phyloP scores from a whole-genome alignment of 1,139 yeast genomes.

The Kluyveromyces sp. region DNA sequence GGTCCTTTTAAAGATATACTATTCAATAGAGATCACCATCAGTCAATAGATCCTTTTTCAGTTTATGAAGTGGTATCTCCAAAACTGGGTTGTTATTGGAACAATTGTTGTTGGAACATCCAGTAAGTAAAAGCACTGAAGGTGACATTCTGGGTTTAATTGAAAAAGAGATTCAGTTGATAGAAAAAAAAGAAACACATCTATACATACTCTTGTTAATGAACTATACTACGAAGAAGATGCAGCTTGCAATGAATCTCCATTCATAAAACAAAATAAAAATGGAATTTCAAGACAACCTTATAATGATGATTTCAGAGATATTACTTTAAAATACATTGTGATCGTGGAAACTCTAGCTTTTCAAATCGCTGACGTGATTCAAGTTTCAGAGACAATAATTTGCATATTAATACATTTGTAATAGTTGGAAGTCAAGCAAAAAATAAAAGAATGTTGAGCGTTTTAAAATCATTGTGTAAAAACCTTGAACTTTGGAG shows the following conservation, averaged over 20 bases:
- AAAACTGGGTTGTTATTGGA: slow-evolving; percentile 50
- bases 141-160: slow-evolving; percentile 12
- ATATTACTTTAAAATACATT: slow-evolving; percentile 38
- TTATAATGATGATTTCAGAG: slow-evolving; percentile 22
- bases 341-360: slow-evolving; percentile 43
- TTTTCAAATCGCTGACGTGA: slow-evolving; percentile 40
- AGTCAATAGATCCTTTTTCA: slow-evolving; percentile 7
- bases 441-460: slow-evolving; percentile 37
- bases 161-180: slow-evolving; percentile 9
- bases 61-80: slow-evolving; percentile 51
- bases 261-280: too few species aligned
- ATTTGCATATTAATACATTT: slow-evolving; percentile 28
- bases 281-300: background rate
- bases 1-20: slow-evolving; percentile 42
- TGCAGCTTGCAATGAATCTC: background rate
- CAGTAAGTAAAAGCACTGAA: slow-evolving; percentile 23
- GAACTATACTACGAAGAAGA: background rate
- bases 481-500: too few species aligned
- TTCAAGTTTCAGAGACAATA: slow-evolving; percentile 24
- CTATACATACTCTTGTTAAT: too few species aligned
- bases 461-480: slow-evolving; percentile 23
- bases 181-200: background rate
- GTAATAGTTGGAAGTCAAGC: slow-evolving; percentile 47
- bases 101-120: slow-evolving; percentile 36
- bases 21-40: slow-evolving; percentile 9